Conservation (phyloP, 2,329 filamentous ascomycete species). For the Cryoendolithus antarcticus region DNA sequence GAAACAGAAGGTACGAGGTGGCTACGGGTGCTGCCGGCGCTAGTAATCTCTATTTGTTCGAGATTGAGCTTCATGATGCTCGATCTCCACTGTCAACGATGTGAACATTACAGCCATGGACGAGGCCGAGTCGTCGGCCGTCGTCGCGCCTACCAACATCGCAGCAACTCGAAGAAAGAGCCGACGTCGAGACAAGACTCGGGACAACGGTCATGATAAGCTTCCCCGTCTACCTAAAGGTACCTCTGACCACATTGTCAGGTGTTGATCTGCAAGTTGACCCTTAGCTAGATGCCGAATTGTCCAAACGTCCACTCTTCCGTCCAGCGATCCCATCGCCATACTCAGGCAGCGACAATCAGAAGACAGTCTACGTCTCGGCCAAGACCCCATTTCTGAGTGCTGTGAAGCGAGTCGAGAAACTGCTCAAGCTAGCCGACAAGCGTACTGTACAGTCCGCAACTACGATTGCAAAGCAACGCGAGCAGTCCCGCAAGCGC, state of each 20-base stretch:
- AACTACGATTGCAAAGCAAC: slow-evolving; percentile 16
- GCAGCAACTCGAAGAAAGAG: no score
- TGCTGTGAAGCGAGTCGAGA: slow-evolving; percentile 51
- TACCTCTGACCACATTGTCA: background rate
- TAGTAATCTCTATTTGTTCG: no score
- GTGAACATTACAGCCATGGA: no score
- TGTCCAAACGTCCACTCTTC: slow-evolving; percentile 47
- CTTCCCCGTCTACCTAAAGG: slow-evolving; percentile 13
- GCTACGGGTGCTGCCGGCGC: no score
- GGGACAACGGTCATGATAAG: slow-evolving; percentile 5
- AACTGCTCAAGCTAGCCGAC: slow-evolving; percentile 46
- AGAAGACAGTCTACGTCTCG: slow-evolving; percentile 55
- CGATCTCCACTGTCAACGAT: no score
- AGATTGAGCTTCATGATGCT: no score
- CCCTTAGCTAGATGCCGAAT: slow-evolving; percentile 28
- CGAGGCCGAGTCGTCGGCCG: no score
- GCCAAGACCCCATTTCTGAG: slow-evolving; percentile 55
- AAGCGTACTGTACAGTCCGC: slow-evolving; percentile 36
- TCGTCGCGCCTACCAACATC: no score
- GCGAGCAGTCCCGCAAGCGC: slow-evolving; percentile 2
- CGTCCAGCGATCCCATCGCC: slow-evolving; percentile 43
- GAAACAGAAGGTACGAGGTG: no score
- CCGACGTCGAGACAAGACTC: no score
- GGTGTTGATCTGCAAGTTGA: no score
- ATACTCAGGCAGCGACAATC: slow-evolving; percentile 35